Conservation (phyloP, 768 basidiomycete species). For the Hericium coralloides region DNA sequence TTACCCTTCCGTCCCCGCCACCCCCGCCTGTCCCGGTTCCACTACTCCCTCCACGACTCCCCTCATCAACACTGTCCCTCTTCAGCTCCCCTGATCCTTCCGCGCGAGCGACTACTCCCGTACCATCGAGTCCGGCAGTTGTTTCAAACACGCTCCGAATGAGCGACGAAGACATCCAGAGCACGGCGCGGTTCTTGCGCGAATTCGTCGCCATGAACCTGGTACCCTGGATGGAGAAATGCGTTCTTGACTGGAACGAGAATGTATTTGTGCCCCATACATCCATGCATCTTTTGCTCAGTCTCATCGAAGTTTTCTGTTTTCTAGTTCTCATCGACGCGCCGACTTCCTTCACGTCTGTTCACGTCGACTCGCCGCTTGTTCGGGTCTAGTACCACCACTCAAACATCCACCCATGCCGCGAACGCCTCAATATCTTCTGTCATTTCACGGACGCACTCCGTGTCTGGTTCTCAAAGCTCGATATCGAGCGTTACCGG, state of each 20-base stretch:
- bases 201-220: constrained; percentile 88
- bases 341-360: constrained; percentile 74
- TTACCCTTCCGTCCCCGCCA: constrained; percentile 51
- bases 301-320: neutral
- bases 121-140: constrained; percentile 19
- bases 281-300: too few species aligned
- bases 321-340: constrained; percentile 56
- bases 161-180: constrained; percentile 64
- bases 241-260: constrained; percentile 92
- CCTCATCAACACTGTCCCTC: constrained; percentile 31
- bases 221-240: constrained; percentile 95
- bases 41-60: constrained; percentile 55
- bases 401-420: constrained; percentile 29
- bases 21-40: constrained; percentile 65
- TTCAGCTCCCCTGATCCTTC: constrained; percentile 14
- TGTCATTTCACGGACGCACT: constrained; percentile 16
- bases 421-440: constrained; percentile 30
- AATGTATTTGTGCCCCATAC: constrained; percentile 31
- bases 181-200: constrained; percentile 68
- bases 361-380: constrained; percentile 80
- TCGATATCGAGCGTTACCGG: constrained; percentile 20
- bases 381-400: constrained; percentile 53
- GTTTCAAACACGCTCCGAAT: constrained; percentile 34
- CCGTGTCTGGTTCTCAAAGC: constrained; percentile 22
- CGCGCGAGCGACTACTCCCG: constrained; percentile 1